Base-by-base conservation (phyloP, 306 rosid genomes). In the Prunus dulcis region DNA sequence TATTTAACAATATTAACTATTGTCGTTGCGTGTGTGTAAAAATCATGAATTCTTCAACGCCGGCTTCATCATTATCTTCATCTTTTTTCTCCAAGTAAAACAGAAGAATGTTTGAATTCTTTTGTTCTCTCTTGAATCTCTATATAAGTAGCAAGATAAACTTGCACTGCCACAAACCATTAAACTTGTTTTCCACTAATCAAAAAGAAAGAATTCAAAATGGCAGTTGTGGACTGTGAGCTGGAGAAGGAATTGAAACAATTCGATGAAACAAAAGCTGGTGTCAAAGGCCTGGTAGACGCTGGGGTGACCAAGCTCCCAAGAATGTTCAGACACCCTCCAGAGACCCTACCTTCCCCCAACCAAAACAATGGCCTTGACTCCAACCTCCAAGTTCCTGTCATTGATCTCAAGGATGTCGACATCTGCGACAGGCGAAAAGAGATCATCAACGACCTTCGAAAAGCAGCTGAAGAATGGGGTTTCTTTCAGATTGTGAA, bases 201-300 rank as follows among this genome's bases (percentile, higher is more conserved):
- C 17, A 1, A 34, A 34, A 22, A 17, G 30, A 41, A 30, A 32
- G 6, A 32, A 17, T 62, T 20, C 32, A 71, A 18, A 17, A 58
- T 73, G 77, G 43, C 18, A 27, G 53, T 49, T 7, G 41, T 60
- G 56, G 56, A 45, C 3, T 79, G 62, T 73, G 91, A 86, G 61
- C 82, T 88, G 45, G 79, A 76, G 22, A 65, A 82, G 66, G 96
- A 90, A 14, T 80, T 87, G 71, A 85, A 83, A 27, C 73, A 79
- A 6, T 91, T 91, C 78, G 87, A 83, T 56, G 88, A 89, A 62
- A 69, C 92, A 6, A 91, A 87, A 72, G 57, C 82, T n/a, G 93
- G 96, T 27, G 96, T 89, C 12, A 91, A 89, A 80, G 96, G 93
- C n/a, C 70, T 91, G 4, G 67, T 80, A 0, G 96, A 91, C 51